Conservation (phyloP, 345 rosid species). For the Bretschneidera sinensis region DNA sequence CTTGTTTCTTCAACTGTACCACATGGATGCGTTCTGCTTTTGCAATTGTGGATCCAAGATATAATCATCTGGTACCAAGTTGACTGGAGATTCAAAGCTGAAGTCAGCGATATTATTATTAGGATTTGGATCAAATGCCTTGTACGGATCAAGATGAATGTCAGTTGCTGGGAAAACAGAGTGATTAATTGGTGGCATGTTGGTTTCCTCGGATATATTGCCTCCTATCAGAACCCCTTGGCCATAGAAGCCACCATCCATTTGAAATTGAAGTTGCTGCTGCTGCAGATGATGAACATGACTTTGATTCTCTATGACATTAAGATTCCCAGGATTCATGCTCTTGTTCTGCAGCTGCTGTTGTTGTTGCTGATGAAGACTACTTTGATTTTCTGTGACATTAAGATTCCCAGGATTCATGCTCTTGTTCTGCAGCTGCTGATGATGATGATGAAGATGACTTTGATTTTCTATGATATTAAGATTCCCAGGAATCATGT, state of each 20-base stretch:
- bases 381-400: too few species aligned
- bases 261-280: conserved; percentile 28
- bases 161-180: conserved; percentile 22
- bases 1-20: conserved; percentile 13
- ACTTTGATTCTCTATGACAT: too few species aligned
- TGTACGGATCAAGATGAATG: conserved; percentile 28
- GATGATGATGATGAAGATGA: neutral
- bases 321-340: too few species aligned
- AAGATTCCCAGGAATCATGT: conserved; percentile 13
- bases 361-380: neutral
- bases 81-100: conserved; percentile 34
- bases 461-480: conserved; percentile 9
- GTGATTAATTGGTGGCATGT: conserved; percentile 17
- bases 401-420: too few species aligned
- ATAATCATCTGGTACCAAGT: conserved; percentile 20
- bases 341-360: neutral
- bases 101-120: conserved; percentile 9
- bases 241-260: conserved; percentile 24
- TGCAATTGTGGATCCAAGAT: conserved; percentile 19
- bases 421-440: neutral
- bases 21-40: conserved; percentile 32
- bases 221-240: conserved; percentile 29
- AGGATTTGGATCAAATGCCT: conserved; percentile 29
- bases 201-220: conserved; percentile 23
- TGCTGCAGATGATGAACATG: conserved; percentile 12